These are phyloP conservation scores for Drechslerella dactyloides DNA, from an alignment of 2,329 filamentous ascomycete species.

Conservation along the genomic window DNA sequence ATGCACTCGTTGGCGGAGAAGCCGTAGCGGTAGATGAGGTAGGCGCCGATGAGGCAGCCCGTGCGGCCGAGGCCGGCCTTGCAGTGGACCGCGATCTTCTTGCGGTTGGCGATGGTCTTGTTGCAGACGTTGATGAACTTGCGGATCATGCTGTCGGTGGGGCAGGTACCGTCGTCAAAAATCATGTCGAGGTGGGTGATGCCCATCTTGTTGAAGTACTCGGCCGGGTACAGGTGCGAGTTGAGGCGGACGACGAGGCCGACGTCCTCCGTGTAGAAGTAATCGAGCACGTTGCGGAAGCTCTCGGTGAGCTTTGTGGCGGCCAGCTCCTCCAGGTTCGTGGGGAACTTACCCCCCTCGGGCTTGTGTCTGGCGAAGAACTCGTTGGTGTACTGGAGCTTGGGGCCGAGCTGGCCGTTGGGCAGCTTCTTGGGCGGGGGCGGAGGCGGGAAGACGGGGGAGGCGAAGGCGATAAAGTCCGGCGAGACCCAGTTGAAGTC, in stretches of 20 bases:
- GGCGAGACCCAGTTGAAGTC: constrained; percentile 99
- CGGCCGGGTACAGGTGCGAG: constrained; percentile 91
- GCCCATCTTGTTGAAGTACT: constrained; percentile 94
- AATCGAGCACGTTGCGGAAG: constrained; percentile 93
- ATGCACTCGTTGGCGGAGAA: constrained; percentile 98
- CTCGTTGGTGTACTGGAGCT: constrained; percentile 49
- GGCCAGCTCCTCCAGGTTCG: constrained; percentile 56
- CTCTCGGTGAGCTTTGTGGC: constrained; percentile 70
- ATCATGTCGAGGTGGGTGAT: constrained; percentile 99
- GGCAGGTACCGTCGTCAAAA: constrained; percentile 97
- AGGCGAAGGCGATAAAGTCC: constrained; percentile 93
- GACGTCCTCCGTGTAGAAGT: constrained; percentile 86
- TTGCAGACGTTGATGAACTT: constrained; percentile 95
- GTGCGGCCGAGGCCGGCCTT: constrained; percentile 96
- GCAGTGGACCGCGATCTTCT: constrained; percentile 96
- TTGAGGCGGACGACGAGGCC: constrained; percentile 94
- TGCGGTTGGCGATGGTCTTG: constrained; percentile 87
- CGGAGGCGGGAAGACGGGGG: constrained; percentile 79
- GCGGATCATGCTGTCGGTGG: constrained; percentile 82
- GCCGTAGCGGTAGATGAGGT: constrained; percentile 94
- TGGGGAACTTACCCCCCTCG: constrained; percentile 52
- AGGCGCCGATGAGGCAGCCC: constrained; percentile 94
- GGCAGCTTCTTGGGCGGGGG: constrained; percentile 64
- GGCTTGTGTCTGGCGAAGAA: constrained; percentile 45
- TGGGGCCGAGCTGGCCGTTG: constrained; percentile 38